Conservation (phyloP, 805 yeast genomes). For the Saturnispora kantuleensis region DNA sequence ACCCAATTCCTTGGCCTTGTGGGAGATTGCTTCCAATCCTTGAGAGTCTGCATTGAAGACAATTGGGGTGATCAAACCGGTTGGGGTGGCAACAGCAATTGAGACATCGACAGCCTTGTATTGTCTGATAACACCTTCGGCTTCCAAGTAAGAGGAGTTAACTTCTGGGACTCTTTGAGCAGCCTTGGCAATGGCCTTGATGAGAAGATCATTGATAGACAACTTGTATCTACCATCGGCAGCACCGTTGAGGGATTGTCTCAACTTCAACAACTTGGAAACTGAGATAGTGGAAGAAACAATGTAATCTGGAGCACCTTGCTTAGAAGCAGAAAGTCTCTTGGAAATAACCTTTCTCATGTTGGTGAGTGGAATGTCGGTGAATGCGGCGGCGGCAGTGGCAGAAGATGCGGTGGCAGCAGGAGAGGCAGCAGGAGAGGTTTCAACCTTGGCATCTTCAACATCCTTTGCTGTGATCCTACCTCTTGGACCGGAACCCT, state of each 20-base stretch:
- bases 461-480: slow-evolving; percentile 89
- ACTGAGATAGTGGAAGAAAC: slow-evolving; percentile 84
- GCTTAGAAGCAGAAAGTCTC: slow-evolving; percentile 81
- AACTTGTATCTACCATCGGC: slow-evolving; percentile 83
- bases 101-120: slow-evolving; percentile 89
- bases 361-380: slow-evolving; percentile 75
- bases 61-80: slow-evolving; percentile 95
- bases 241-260: slow-evolving; percentile 77
- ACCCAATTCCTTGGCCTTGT: slow-evolving; percentile 83
- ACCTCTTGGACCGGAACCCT: slow-evolving; percentile 93
- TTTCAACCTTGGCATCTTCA: slow-evolving; percentile 48
- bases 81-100: slow-evolving; percentile 97
- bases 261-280: slow-evolving; percentile 80
- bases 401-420: slow-evolving; percentile 39
- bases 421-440: slow-evolving; percentile 34
- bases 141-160: slow-evolving; percentile 87
- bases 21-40: slow-evolving; percentile 78
- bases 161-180: slow-evolving; percentile 84
- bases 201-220: slow-evolving; percentile 87
- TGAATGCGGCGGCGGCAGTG: slow-evolving; percentile 49
- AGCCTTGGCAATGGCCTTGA: slow-evolving; percentile 92
- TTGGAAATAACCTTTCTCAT: slow-evolving; percentile 93
- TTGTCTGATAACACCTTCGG: slow-evolving; percentile 85
- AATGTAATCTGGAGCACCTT: slow-evolving; percentile 82
- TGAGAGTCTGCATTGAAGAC: slow-evolving; percentile 78